These are phyloP conservation scores for Bipolaris bicolor DNA, from an alignment of 2,329 filamentous ascomycete species.

Conservation along the genomic window DNA sequence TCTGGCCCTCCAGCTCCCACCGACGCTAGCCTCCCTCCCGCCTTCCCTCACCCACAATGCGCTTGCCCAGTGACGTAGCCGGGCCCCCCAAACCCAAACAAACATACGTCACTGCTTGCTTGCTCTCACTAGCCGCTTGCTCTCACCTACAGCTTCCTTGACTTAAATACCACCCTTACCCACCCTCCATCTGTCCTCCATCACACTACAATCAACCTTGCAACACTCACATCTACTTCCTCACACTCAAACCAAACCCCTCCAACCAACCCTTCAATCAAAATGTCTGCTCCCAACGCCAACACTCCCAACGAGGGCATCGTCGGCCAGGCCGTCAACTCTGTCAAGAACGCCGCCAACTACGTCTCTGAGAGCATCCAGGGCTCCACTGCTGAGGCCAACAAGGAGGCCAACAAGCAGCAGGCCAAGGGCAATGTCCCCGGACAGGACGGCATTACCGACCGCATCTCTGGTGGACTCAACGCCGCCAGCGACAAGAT, in stretches of 20 bases:
- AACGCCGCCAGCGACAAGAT: constrained; percentile 61
- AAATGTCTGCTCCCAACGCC: constrained; percentile 54
- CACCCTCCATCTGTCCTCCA: constrained; percentile 17
- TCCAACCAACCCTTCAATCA: constrained; percentile 31
- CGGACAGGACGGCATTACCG: constrained; percentile 40
- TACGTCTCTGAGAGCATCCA: constrained; percentile 71
- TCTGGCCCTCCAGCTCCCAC: constrained; percentile 7
- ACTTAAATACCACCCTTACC: constrained; percentile 25
- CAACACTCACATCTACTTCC: constrained; percentile 4
- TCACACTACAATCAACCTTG: constrained; percentile 22
- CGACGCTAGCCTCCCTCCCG: constrained; percentile 1
- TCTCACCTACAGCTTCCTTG: constrained; percentile 8
- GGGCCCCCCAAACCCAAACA: neutral
- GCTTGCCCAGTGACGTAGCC: constrained; percentile 8
- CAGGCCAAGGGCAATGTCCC: constrained; percentile 64
- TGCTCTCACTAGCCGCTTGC: constrained; percentile 7
- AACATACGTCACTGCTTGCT: constrained; percentile 9
- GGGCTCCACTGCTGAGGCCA: constrained; percentile 61
- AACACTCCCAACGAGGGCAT: constrained; percentile 54
- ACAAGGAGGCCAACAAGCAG: constrained; percentile 73
- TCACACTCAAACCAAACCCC: constrained; percentile 8
- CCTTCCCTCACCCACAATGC: constrained; percentile 4
- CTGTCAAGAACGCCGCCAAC: constrained; percentile 64
- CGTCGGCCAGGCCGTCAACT: constrained; percentile 51
- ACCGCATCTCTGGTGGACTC: constrained; percentile 62